Evolutionary conservation across 2,329 filamentous ascomycete genomes (phyloP).

Genomic region (Aspergillus fumigatus): DNA sequence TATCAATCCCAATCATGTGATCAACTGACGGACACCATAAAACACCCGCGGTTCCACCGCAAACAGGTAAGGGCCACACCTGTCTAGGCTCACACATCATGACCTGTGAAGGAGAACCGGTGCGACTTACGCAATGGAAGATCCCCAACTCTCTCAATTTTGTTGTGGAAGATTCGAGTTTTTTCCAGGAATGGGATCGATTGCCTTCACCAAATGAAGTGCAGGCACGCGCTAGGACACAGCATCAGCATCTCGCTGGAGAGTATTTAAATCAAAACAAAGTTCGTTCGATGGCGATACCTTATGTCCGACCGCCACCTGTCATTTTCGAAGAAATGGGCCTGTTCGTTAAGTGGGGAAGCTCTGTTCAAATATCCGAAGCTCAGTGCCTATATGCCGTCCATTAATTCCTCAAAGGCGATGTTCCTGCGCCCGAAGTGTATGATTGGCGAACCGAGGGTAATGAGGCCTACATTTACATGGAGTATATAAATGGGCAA

Average conservation of each 20-base stretch:
- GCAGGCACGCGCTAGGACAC: conserved; percentile 6
- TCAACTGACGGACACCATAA: background rate
- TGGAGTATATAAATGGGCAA: conserved; percentile 26
- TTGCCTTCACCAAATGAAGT: conserved; percentile 19
- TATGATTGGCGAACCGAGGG: conserved; percentile 30
- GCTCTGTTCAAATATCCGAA: conserved; percentile 21
- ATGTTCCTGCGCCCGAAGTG: conserved; percentile 34
- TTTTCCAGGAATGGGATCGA: conserved; percentile 15
- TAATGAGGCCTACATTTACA: conserved; percentile 28
- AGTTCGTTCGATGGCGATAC: background rate
- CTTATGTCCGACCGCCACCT: conserved; percentile 16
- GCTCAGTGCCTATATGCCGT: conserved; percentile 29
- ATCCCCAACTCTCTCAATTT: conserved; percentile 15
- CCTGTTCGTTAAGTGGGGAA: conserved; percentile 33
- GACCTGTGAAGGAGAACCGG: background rate
- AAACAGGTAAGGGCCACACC: background rate
- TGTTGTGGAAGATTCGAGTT: conserved; percentile 14
- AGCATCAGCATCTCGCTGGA: conserved; percentile 10
- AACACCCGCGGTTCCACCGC: background rate
- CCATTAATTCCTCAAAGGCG: conserved; percentile 12
- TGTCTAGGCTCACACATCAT: background rate
- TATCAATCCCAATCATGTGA: too few relatives aligned
- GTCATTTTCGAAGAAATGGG: conserved; percentile 25
- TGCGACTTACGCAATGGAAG: conserved; percentile 7
- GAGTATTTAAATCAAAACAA: conserved; percentile 9